Percentiles rank a stretch among this genome's conserved stretches.
Evolutionary conservation across 2,329 filamentous ascomycete species (phyloP).

Genomic region (Aspergillus versicolor): DNA sequence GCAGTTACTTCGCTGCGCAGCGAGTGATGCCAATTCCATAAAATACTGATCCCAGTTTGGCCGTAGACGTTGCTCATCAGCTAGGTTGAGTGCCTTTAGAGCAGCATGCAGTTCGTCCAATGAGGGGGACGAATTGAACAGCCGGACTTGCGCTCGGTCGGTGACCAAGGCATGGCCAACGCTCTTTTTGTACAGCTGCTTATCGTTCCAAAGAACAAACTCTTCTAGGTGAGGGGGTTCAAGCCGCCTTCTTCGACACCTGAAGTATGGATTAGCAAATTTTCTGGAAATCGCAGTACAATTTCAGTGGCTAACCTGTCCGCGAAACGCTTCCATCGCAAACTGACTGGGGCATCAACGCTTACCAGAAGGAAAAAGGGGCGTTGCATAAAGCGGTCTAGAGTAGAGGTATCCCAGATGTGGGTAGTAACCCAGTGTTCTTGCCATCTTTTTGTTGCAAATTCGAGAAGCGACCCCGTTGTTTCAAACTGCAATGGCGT

Average conservation of each 20-base stretch:
- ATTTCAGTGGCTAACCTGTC: slow-evolving; percentile 48
- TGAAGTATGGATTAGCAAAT: slow-evolving; percentile 21
- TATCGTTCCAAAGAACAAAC: slow-evolving; percentile 66
- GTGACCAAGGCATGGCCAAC: slow-evolving; percentile 73
- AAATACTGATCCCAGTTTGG: slow-evolving; percentile 98
- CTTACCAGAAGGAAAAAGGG: slow-evolving; percentile 93
- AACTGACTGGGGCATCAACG: slow-evolving; percentile 81
- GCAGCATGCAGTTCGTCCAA: slow-evolving; percentile 70
- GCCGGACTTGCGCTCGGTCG: slow-evolving; percentile 75
- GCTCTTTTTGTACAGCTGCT: slow-evolving; percentile 67
- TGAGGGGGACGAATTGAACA: slow-evolving; percentile 79
- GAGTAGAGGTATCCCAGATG: slow-evolving; percentile 68
- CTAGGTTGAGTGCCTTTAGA: slow-evolving; percentile 72
- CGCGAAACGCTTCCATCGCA: slow-evolving; percentile 79
- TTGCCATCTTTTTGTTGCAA: slow-evolving; percentile 81
- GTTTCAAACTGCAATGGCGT: slow-evolving; percentile 54
- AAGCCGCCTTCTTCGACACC: slow-evolving; percentile 50
- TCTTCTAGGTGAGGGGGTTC: slow-evolving; percentile 56
- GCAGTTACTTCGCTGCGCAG: slow-evolving; percentile 88
- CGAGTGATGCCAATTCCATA: slow-evolving; percentile 92
- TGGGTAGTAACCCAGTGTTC: slow-evolving; percentile 83
- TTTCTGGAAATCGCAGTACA: not conserved
- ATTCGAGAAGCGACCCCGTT: slow-evolving; percentile 71
- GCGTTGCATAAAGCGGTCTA: slow-evolving; percentile 73
- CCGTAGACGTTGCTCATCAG: slow-evolving; percentile 74